phyloP scores from a whole-genome alignment of 2,329 filamentous ascomycete species.

The Colletotrichum echinochloae region DNA sequence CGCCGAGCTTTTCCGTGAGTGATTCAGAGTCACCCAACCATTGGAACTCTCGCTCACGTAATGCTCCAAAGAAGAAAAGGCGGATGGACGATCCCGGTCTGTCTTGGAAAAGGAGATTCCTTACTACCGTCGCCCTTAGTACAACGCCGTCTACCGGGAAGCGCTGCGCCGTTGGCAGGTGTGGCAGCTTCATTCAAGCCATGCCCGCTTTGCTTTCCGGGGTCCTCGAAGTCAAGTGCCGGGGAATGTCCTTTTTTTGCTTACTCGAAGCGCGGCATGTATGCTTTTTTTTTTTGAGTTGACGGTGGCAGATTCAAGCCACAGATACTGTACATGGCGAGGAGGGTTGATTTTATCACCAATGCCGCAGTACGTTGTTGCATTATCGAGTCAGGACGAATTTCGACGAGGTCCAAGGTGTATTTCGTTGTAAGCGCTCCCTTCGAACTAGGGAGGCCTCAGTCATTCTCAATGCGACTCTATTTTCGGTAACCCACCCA shows the following conservation, averaged over 20 bases:
- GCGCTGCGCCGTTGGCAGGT: neutral
- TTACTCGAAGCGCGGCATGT: no score
- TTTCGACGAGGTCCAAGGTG: neutral
- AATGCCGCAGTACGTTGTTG: no score
- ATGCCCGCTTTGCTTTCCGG: no score
- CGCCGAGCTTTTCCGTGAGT: neutral
- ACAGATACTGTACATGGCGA: neutral
- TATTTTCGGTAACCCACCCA: no score
- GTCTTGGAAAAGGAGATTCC: neutral
- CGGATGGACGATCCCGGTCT: neutral
- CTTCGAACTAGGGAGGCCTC: neutral
- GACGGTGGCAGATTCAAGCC: neutral
- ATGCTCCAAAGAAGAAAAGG: neutral
- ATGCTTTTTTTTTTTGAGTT: neutral
- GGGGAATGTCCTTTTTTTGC: neutral
- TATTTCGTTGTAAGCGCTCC: neutral
- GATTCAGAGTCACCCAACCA: no score
- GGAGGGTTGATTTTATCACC: neutral
- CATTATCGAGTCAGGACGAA: neutral
- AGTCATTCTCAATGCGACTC: no score
- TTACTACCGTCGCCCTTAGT: neutral
- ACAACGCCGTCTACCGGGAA: neutral
- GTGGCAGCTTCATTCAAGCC: neutral
- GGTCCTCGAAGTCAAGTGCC: neutral
- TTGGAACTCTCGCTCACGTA: neutral